phyloP scores from a whole-genome alignment of 495 filamentous ascomycete genomes.

The Tuber borchii region DNA sequence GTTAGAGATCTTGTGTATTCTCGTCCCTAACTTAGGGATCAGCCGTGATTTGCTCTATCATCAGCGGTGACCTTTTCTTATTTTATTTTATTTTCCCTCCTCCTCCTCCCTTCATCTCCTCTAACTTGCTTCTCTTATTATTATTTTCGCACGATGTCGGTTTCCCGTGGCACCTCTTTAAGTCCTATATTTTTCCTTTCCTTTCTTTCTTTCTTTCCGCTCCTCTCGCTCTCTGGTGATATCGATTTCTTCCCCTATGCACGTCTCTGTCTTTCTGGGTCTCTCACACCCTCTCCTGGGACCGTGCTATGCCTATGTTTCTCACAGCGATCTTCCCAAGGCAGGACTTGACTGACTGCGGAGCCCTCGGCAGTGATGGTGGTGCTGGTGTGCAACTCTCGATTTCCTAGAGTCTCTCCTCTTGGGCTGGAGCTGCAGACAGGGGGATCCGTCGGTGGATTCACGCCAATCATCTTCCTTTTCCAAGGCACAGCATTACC shows the following conservation, averaged over 20 bases:
- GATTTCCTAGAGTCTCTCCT: neutral
- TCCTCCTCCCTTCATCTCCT: constrained; percentile 6
- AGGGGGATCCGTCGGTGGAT: constrained; percentile 26
- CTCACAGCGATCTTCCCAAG: constrained; percentile 28
- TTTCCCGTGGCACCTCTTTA: neutral
- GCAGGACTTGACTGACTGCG: constrained; percentile 34
- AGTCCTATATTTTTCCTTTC: constrained; percentile 5
- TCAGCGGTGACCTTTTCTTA: constrained; percentile 16
- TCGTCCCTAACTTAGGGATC: constrained; percentile 5
- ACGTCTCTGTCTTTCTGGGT: neutral
- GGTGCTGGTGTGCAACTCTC: constrained; percentile 10
- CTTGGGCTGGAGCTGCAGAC: constrained; percentile 22
- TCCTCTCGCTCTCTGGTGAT: constrained; percentile 13
- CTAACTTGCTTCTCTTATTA: neutral
- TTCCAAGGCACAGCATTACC: constrained; percentile 37
- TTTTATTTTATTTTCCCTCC: constrained; percentile 10
- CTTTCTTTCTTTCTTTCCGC: constrained; percentile 4
- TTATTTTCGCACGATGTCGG: neutral
- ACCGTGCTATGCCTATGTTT: constrained; percentile 3
- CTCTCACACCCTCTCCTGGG: neutral
- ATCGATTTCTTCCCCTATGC: neutral
- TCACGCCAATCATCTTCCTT: constrained; percentile 29
- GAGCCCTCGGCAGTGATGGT: constrained; percentile 30
- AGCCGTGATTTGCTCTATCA: constrained; percentile 24
- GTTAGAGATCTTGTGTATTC: constrained; percentile 3